Conservation (phyloP, 2,329 filamentous ascomycete species). For the Cladosporium sphaerospermum region DNA sequence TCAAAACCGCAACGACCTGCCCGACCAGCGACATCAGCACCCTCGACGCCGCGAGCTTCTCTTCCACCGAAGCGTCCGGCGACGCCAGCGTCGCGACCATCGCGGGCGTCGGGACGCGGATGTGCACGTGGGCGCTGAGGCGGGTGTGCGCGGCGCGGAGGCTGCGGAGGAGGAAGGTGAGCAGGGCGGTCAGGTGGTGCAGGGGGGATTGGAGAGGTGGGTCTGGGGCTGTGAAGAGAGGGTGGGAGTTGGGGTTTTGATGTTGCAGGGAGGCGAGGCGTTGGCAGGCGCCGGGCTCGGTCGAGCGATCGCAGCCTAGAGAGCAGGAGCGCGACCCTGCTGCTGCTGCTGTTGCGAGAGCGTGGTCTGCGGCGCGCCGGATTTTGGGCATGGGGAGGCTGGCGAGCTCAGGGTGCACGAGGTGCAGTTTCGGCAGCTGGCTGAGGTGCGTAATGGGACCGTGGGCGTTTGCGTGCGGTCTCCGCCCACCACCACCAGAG, state of each 20-base stretch:
- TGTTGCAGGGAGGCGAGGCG: background rate
- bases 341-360: background rate
- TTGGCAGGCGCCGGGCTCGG: slow-evolving; percentile 14
- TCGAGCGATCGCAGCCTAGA: slow-evolving; percentile 17
- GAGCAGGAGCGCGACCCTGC: slow-evolving; percentile 13
- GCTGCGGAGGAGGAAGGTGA: background rate
- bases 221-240: background rate
- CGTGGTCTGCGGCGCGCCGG: background rate
- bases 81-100: slow-evolving; percentile 16
- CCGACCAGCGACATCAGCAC: slow-evolving; percentile 18
- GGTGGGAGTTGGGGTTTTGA: background rate
- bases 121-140: background rate
- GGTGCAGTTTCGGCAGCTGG: slow-evolving; percentile 21
- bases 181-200: background rate
- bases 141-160: background rate
- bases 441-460: slow-evolving; percentile 13
- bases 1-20: slow-evolving; percentile 21
- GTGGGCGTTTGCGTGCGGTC: background rate
- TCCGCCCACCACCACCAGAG: too few relatives aligned
- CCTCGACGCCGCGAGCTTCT: slow-evolving; percentile 23
- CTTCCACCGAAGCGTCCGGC: slow-evolving; percentile 15
- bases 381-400: slow-evolving; percentile 16
- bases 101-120: slow-evolving; percentile 16
- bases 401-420: slow-evolving; percentile 27
- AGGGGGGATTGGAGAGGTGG: background rate